Evolutionary conservation across 768 basidiomycete species (phyloP).

Genomic region (Boletus sp.): DNA sequence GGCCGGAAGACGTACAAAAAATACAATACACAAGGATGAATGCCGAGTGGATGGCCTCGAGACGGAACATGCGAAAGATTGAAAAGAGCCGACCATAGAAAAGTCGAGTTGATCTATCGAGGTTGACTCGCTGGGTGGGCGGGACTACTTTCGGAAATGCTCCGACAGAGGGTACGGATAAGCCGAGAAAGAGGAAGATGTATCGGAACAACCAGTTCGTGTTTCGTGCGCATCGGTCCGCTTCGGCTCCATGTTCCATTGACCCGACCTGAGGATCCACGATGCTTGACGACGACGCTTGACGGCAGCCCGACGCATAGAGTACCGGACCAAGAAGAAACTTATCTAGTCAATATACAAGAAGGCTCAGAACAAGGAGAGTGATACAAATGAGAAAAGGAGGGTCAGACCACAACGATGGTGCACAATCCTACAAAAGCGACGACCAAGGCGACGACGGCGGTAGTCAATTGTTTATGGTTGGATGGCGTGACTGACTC

Average conservation of each 20-base stretch:
- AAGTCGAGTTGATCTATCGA: not conserved
- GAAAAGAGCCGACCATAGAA: not conserved
- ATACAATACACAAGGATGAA: not conserved
- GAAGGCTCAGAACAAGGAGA: not conserved
- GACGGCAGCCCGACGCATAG: slow-evolving; percentile 13
- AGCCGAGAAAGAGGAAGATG: slow-evolving; percentile 13
- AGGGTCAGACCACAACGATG: slow-evolving; percentile 9
- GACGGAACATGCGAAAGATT: not conserved
- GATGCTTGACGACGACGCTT: slow-evolving; percentile 25
- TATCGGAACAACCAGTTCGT: slow-evolving; percentile 10
- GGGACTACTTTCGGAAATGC: slow-evolving; percentile 1
- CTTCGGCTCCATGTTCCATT: slow-evolving; percentile 21
- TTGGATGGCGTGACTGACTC: not conserved
- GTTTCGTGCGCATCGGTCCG: slow-evolving; percentile 4
- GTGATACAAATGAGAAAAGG: not conserved
- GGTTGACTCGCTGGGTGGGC: not conserved
- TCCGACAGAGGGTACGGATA: slow-evolving; percentile 19
- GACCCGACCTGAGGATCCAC: slow-evolving; percentile 22
- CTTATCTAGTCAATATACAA: slow-evolving; percentile 1
- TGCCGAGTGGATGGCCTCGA: not conserved
- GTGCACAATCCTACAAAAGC: not conserved
- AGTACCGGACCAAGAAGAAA: slow-evolving; percentile 14
- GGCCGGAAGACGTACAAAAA: not conserved
- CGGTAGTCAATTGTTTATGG: not conserved
- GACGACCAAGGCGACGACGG: not conserved